Evolutionary conservation across 257 asterid species (phyloP).

Genomic region (Solanum bukasovii): DNA sequence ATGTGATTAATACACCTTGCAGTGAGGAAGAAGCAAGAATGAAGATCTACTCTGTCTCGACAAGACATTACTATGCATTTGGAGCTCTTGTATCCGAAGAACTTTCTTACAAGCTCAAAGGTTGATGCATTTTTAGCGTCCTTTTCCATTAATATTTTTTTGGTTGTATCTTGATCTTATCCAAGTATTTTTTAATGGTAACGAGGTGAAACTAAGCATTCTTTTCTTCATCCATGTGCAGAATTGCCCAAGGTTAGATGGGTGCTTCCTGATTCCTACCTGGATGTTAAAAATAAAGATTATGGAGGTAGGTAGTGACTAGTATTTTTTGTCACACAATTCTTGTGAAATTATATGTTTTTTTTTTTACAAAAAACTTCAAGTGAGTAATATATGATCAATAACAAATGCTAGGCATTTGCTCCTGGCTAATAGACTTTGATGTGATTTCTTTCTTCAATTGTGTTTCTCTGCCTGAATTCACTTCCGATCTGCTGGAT

Average conservation of each 20-base stretch:
- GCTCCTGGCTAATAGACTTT: not conserved
- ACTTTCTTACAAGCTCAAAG: constrained; percentile 70
- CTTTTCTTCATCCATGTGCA: constrained; percentile 16
- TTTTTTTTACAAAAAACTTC: not conserved
- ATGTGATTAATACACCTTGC: not conserved
- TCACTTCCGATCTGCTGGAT: not conserved
- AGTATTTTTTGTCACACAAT: not conserved
- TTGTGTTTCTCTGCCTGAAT: not conserved
- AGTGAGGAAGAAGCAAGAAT: constrained; percentile 93
- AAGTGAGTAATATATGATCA: not conserved
- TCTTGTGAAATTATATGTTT: not conserved
- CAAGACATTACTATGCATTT: constrained; percentile 80
- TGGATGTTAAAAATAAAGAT: constrained; percentile 85
- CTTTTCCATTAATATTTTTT: not conserved
- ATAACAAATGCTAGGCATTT: not conserved
- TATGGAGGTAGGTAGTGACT: constrained; percentile 67
- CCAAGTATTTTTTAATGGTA: not conserved
- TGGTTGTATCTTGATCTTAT: not conserved
- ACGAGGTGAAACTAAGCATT: not conserved
- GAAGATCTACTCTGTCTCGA: constrained; percentile 88
- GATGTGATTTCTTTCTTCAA: not conserved
- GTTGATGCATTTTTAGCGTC: constrained; percentile 13
- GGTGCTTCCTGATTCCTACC: constrained; percentile 97
- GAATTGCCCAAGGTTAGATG: constrained; percentile 71
- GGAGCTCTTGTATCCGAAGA: constrained; percentile 97